Percentiles rank a stretch among this genome's conserved stretches.
These are phyloP conservation scores for Populus nigra DNA, from an alignment of 345 rosid species.

Conservation along the genomic window DNA sequence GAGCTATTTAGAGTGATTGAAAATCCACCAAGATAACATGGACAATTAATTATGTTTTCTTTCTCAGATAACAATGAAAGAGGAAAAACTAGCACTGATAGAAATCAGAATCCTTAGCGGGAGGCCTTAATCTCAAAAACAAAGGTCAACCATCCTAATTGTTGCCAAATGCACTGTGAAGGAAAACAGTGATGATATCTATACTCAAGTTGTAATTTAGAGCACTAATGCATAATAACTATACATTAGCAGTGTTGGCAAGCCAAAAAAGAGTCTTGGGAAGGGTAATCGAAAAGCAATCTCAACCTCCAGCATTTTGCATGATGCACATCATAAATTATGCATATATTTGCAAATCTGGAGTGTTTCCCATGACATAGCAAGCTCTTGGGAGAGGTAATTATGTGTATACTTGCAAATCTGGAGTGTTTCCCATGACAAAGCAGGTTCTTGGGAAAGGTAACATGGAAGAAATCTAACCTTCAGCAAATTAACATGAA, in stretches of 20 bases:
- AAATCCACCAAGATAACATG: too few species aligned
- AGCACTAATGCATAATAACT: not conserved
- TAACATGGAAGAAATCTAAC: too few species aligned
- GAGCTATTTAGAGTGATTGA: not conserved
- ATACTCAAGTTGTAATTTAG: not conserved
- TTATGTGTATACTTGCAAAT: too few species aligned
- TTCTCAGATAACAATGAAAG: not conserved
- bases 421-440: too few species aligned
- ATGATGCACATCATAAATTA: not conserved
- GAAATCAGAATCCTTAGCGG: not conserved
- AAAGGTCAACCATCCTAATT: not conserved
- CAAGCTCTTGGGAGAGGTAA: too few species aligned
- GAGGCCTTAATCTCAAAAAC: not conserved
- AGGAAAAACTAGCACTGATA: not conserved
- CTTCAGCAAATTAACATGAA: not conserved
- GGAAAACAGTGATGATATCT: not conserved
- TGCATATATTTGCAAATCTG: too few species aligned
- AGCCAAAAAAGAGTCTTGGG: not conserved
- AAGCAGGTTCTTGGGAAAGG: too few species aligned
- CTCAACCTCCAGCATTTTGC: not conserved
- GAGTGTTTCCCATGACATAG: too few species aligned
- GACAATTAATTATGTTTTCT: too few species aligned
- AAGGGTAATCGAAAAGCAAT: not conserved
- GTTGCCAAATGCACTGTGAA: slow-evolving; percentile 1
- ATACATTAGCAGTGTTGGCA: too few species aligned